phyloP scores from a whole-genome alignment of 2,329 filamentous ascomycete species.

The Cytospora leucostoma region DNA sequence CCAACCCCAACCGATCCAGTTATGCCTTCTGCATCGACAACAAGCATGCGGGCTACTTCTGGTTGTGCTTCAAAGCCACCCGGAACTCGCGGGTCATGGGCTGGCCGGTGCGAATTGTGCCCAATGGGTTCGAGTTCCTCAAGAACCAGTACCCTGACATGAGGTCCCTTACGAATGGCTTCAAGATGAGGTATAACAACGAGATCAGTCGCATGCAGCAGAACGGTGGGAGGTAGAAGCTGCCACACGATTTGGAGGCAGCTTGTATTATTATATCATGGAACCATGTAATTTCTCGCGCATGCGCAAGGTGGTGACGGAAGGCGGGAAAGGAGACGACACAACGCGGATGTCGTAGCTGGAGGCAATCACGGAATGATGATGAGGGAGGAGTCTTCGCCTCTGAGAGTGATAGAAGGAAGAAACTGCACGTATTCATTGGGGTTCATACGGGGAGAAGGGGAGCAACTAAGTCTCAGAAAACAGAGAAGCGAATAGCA shows the following conservation, averaged over 20 bases:
- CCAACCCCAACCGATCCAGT: conserved; percentile 89
- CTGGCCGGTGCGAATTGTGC: conserved; percentile 88
- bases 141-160: conserved; percentile 91
- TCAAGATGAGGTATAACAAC: conserved; percentile 77
- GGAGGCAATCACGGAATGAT: not conserved
- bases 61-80: conserved; percentile 93
- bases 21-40: conserved; percentile 96
- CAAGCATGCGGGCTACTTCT: conserved; percentile 92
- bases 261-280: conserved; percentile 17
- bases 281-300: conserved; percentile 1
- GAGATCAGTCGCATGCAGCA: conserved; percentile 63
- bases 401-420: not conserved
- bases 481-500: not conserved
- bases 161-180: conserved; percentile 92
- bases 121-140: conserved; percentile 89
- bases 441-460: not conserved
- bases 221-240: conserved; percentile 28
- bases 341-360: not conserved
- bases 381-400: not conserved
- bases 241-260: not conserved
- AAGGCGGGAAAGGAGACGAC: not conserved
- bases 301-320: not conserved
- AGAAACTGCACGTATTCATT: not conserved
- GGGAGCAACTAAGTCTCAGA: not conserved
- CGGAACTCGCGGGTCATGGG: conserved; percentile 70